Percentiles rank a stretch among this genome's conserved stretches.
These are phyloP conservation scores for Luffa aegyptiaca DNA, from an alignment of 306 rosid species.

Conservation along the genomic window DNA sequence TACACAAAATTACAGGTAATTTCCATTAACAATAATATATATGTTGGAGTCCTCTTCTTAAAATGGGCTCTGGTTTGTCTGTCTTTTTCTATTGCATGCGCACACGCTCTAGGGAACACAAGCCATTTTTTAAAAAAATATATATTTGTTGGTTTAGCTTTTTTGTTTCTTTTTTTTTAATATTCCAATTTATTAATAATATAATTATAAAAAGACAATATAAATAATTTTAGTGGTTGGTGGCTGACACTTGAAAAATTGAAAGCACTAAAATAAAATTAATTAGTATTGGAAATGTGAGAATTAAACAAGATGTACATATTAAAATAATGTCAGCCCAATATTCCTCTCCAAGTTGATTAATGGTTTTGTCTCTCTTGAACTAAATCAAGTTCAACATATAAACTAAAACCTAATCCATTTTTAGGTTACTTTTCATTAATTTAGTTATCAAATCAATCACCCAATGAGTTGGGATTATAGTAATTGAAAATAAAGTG, in stretches of 20 bases:
- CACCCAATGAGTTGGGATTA: not conserved
- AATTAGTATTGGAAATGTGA: constrained; percentile 9
- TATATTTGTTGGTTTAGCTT: not conserved
- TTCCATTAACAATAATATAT: not conserved
- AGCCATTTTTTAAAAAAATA: not conserved
- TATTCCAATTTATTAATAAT: not conserved
- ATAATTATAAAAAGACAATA: not conserved
- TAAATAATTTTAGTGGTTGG: constrained; percentile 5
- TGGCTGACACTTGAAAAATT: not conserved
- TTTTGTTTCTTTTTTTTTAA: not conserved
- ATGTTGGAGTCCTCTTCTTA: not conserved
- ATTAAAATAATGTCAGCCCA: not conserved
- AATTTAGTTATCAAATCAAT: not conserved
- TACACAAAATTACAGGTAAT: not conserved
- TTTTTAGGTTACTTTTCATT: not conserved
- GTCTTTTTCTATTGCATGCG: not conserved
- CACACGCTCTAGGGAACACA: not conserved
- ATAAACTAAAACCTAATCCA: not conserved
- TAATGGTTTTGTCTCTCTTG: not conserved
- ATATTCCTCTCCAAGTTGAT: not conserved
- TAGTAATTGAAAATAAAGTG: not conserved
- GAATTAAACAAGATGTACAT: not conserved
- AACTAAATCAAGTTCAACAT: not conserved
- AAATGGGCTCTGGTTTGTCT: not conserved
- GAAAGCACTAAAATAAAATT: constrained; percentile 7